Conservation (phyloP, 2,329 filamentous ascomycete genomes). For the Aspergillus latus region DNA sequence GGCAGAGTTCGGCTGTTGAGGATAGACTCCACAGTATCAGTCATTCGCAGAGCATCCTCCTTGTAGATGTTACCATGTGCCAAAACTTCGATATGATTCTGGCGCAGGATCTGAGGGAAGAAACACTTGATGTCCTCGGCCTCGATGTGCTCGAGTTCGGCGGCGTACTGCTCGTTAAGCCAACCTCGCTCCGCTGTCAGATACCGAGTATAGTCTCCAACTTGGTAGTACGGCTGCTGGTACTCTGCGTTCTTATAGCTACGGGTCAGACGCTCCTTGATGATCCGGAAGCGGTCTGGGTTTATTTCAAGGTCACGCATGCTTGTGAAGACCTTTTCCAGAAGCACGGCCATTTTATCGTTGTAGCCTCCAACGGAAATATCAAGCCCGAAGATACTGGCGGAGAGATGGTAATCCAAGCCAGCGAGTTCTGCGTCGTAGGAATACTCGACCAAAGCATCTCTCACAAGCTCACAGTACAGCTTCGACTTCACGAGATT, state of each 20-base stretch:
- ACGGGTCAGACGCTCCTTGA: conserved; percentile 79
- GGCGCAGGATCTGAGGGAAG: conserved; percentile 74
- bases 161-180: conserved; percentile 75
- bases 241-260: conserved; percentile 84
- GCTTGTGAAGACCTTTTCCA: conserved; percentile 83
- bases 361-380: conserved; percentile 88
- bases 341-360: conserved; percentile 85
- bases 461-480: conserved; percentile 81
- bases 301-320: conserved; percentile 82
- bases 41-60: conserved; percentile 84
- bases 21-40: conserved; percentile 75
- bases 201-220: conserved; percentile 79
- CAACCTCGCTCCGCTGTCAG: conserved; percentile 74
- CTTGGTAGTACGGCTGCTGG: conserved; percentile 84
- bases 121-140: conserved; percentile 73
- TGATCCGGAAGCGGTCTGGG: conserved; percentile 84
- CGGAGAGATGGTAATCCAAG: conserved; percentile 74
- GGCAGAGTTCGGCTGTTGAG: conserved; percentile 74
- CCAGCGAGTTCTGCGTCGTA: conserved; percentile 96
- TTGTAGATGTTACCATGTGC: conserved; percentile 93
- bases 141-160: conserved; percentile 73
- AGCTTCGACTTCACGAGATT: conserved; percentile 75
- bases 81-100: conserved; percentile 84
- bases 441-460: conserved; percentile 87
- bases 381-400: conserved; percentile 71